These are phyloP conservation scores for Globisporangium nagaii DNA, from an alignment of 352 stramenopile genomes.

Conservation along the genomic window DNA sequence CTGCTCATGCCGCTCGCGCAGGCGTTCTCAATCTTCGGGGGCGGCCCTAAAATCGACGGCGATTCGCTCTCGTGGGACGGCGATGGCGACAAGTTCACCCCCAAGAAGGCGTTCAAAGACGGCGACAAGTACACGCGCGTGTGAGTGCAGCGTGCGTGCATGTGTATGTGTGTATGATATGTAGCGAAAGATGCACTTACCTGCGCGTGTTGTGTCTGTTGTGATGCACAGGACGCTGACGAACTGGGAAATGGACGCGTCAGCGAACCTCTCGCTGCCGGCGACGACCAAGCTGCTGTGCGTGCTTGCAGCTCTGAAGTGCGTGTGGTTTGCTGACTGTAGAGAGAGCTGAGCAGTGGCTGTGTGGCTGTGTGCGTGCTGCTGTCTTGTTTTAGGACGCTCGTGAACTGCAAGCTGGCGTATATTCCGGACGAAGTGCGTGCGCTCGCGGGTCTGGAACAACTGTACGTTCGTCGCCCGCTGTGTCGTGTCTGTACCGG, in stretches of 20 bases:
- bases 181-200: not conserved
- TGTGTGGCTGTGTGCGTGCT: not conserved
- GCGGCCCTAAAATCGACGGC: constrained; percentile 33
- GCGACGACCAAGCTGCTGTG: constrained; percentile 45
- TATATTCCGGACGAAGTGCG: constrained; percentile 35
- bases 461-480: constrained; percentile 26
- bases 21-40: constrained; percentile 35
- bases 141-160: constrained; percentile 14
- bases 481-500: too few species aligned
- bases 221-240: constrained; percentile 29
- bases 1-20: constrained; percentile 4
- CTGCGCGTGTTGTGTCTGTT: not conserved
- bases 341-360: not conserved
- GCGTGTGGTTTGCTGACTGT: not conserved
- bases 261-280: constrained; percentile 40
- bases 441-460: constrained; percentile 27
- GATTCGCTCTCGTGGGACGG: constrained; percentile 50
- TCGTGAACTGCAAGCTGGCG: constrained; percentile 45
- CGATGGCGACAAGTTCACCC: constrained; percentile 38
- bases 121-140: constrained; percentile 47
- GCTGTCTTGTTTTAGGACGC: constrained; percentile 21
- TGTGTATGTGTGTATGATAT: not conserved
- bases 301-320: constrained; percentile 3
- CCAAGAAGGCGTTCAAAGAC: constrained; percentile 33
- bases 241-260: constrained; percentile 53